A percentile compares a stretch with the other conserved stretches of the same genome.
Conservation (phyloP, 257 asterid genomes). For the Solanum chilense region DNA sequence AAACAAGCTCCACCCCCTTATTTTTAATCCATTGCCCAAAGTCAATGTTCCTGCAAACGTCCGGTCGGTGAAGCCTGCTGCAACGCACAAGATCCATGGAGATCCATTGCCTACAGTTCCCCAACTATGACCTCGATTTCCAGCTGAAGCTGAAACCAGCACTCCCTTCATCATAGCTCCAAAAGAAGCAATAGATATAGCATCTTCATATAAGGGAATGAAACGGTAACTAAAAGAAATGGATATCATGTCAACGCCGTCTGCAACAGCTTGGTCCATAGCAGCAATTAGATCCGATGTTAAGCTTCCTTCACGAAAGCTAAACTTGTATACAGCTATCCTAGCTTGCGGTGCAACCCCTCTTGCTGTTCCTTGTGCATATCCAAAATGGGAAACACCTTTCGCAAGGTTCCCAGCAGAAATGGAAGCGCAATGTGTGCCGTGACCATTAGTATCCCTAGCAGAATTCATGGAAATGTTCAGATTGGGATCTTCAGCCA, state of each 20-base stretch:
- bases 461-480: constrained; percentile 12
- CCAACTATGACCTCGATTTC: background rate
- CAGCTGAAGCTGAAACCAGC: background rate
- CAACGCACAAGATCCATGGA: background rate
- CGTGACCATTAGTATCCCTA: background rate
- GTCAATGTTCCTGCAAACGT: constrained; percentile 3
- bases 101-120: background rate
- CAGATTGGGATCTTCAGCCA: constrained; percentile 1
- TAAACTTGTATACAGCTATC: constrained; percentile 5
- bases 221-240: background rate
- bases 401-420: background rate
- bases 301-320: background rate
- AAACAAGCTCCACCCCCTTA: constrained; percentile 1
- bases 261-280: constrained; percentile 11
- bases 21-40: background rate
- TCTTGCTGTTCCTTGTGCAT: constrained; percentile 5
- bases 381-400: constrained; percentile 4
- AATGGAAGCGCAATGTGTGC: background rate
- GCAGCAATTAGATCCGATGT: constrained; percentile 2
- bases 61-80: background rate
- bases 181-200: background rate
- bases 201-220: background rate
- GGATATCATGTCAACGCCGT: constrained; percentile 1
- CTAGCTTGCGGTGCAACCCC: constrained; percentile 1
- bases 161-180: constrained; percentile 5